Base-by-base conservation (phyloP, 805 yeast genomes). In the Metschnikowia baotianmanensis region DNA sequence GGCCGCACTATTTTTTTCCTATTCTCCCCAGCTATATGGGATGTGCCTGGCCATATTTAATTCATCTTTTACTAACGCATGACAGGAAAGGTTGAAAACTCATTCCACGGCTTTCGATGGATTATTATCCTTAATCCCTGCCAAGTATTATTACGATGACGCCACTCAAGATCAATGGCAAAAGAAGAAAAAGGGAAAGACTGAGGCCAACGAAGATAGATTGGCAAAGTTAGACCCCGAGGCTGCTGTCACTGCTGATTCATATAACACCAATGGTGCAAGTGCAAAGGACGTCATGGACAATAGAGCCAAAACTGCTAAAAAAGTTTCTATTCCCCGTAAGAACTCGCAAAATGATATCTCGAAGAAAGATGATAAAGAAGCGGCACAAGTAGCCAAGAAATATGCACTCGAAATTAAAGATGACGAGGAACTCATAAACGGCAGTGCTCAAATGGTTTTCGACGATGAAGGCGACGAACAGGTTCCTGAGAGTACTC, bases 151-250 rank as follows among this genome's bases (percentile, higher is more conserved):
- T 61, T 89, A 86, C 59, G 96, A 90, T 61, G 96, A 86, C 28
- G 91, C 86, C 43, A 83, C 91, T 2, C 81, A 83, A 53, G 82
- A 83, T 38, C 97, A 91, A 64, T 90, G 97, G 97, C 82, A 83
- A 53, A 83, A 82, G 53, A 86, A 81, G 67, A 87, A 88, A 69
- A 77, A 82, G 63, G 63, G 79, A 22, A 85, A 83, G 52, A 78
- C 74, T 39, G 88, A 86, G 50, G 62, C 71, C 16, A 77, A 71
- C 50, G 71, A 67, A 38, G 80, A 77, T 48, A 85, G 84, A 58
- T 69, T 77, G 49, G 77, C 78, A 42, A 90, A 89, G 61, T 71
- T 90, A 45, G 89, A 88, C 58, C 96, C 96, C 0, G 74, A 72
- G 18, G 58, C 67, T 16, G 67, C 69, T 37, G 64, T 60, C 12